Conservation (phyloP, 306 rosid species). For the Hippophae rhamnoides region DNA sequence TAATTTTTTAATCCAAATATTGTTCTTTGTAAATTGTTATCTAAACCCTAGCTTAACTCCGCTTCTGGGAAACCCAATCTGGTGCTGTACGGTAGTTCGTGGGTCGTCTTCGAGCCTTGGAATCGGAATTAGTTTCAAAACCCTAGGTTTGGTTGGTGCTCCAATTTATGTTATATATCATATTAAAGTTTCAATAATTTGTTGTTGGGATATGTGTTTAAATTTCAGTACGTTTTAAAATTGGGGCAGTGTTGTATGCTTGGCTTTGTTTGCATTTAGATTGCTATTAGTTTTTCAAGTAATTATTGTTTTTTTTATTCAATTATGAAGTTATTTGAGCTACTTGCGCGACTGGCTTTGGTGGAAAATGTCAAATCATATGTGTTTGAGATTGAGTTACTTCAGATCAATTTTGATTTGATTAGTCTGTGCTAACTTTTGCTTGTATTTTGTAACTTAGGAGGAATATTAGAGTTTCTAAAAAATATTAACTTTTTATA, state of each 20-base stretch:
- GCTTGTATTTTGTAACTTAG: not conserved
- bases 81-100: constrained; percentile 15
- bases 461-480: not conserved
- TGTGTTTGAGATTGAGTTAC: constrained; percentile 1
- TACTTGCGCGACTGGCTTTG: constrained; percentile 23
- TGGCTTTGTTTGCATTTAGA: not conserved
- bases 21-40: constrained; percentile 11
- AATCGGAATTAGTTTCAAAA: constrained; percentile 35
- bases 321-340: constrained; percentile 27
- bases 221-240: constrained; percentile 5
- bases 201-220: not conserved
- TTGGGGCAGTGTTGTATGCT: constrained; percentile 26
- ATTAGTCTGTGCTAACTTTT: not conserved
- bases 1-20: no score
- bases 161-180: constrained; percentile 17
- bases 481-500: not conserved
- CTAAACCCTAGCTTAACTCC: constrained; percentile 45
- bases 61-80: constrained; percentile 20
- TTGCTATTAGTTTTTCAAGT: constrained; percentile 6
- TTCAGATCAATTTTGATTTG: constrained; percentile 19
- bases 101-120: constrained; percentile 19
- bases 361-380: constrained; percentile 1
- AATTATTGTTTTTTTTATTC: constrained; percentile 8
- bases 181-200: constrained; percentile 30
- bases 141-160: constrained; percentile 64